phyloP scores from a whole-genome alignment of 106 monocot genomes.

The Acanthochlamys bracteata region DNA sequence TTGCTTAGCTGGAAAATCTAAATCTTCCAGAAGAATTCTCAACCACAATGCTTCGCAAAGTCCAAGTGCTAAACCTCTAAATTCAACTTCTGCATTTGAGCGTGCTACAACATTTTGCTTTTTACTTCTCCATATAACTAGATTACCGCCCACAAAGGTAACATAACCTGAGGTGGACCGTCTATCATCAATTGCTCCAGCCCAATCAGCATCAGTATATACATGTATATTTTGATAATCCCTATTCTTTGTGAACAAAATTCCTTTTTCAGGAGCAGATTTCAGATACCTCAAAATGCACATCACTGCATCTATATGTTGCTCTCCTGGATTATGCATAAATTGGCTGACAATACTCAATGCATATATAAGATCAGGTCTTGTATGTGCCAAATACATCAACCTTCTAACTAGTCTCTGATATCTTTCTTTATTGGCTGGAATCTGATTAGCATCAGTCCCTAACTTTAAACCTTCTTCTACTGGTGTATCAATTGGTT shows the following conservation, averaged over 20 bases:
- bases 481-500: conserved; percentile 1
- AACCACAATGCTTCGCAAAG: conserved; percentile 5
- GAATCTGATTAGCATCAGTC: background rate
- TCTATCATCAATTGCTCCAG: background rate
- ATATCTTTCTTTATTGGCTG: conserved; percentile 3
- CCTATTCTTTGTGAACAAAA: background rate
- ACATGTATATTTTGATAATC: background rate
- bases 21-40: conserved; percentile 1
- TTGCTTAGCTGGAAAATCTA: background rate
- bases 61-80: conserved; percentile 5
- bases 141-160: conserved; percentile 11
- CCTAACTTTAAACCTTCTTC: background rate
- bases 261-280: conserved; percentile 7
- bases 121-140: background rate
- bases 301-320: background rate
- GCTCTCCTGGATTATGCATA: conserved; percentile 4
- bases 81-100: conserved; percentile 2
- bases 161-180: conserved; percentile 3
- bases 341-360: conserved; percentile 5
- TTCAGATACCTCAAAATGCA: background rate
- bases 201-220: conserved; percentile 8
- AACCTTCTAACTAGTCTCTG: conserved; percentile 9
- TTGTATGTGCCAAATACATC: conserved; percentile 5
- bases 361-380: background rate
- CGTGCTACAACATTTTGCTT: conserved; percentile 4